Conservation (phyloP, 352 stramenopile genomes). For the Globisporangium canariense region DNA sequence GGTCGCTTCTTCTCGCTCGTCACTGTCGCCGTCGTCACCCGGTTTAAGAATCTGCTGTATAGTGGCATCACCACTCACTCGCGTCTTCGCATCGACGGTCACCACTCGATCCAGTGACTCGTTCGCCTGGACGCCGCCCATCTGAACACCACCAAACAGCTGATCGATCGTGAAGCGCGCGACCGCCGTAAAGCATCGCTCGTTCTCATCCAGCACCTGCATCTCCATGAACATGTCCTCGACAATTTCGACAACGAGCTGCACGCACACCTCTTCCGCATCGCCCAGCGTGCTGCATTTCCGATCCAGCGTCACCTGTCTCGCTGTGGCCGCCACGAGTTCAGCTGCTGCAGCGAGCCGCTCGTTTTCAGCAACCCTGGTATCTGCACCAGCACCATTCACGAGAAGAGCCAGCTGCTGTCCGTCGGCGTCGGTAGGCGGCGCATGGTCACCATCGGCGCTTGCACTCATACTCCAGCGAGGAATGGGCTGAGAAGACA, state of each 20-base stretch:
- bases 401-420: neutral
- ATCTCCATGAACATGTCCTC: slow-evolving; percentile 48
- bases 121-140: slow-evolving; percentile 19
- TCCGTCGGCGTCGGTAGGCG: neutral
- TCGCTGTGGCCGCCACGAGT: neutral
- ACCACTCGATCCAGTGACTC: slow-evolving; percentile 25
- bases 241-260: slow-evolving; percentile 31
- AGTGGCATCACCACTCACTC: neutral
- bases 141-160: slow-evolving; percentile 25
- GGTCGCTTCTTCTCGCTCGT: slow-evolving; percentile 16
- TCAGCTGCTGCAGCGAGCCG: neutral
- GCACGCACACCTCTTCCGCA: slow-evolving; percentile 32
- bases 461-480: slow-evolving; percentile 12
- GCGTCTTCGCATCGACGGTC: neutral
- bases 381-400: neutral
- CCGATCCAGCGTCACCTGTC: slow-evolving; percentile 10
- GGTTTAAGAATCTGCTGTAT: slow-evolving; percentile 19
- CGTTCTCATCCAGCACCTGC: slow-evolving; percentile 34
- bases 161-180: slow-evolving; percentile 19
- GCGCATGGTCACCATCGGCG: neutral
- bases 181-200: slow-evolving; percentile 20
- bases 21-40: neutral
- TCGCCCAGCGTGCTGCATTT: slow-evolving; percentile 22
- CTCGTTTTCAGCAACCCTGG: neutral
- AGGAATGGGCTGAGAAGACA: neutral